phyloP scores from a whole-genome alignment of 2,329 filamentous ascomycete species.

The Arthrobotrys entomopaga region DNA sequence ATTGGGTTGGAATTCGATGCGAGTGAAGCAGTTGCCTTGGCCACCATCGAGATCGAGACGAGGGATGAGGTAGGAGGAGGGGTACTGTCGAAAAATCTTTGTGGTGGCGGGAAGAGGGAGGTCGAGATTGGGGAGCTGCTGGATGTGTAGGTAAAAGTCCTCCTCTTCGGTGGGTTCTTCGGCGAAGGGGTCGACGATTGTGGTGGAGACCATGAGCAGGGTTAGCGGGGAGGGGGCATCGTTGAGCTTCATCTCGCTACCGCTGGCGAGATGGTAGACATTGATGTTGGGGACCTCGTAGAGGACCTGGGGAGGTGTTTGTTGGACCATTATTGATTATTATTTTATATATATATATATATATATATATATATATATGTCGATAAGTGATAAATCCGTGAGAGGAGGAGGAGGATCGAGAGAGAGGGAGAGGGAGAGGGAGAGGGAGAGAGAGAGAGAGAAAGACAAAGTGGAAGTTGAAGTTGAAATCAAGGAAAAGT shows the following conservation, averaged over 20 bases:
- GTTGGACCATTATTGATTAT: constrained; percentile 45
- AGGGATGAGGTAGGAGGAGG: constrained; percentile 90
- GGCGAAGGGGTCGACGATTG: constrained; percentile 69
- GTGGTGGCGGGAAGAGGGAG: constrained; percentile 93
- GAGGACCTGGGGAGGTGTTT: constrained; percentile 66
- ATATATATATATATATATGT: neutral
- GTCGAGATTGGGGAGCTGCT: constrained; percentile 92
- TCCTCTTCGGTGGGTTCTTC: constrained; percentile 72
- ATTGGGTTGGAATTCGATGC: constrained; percentile 85
- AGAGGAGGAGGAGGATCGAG: neutral
- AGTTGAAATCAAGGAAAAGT: neutral
- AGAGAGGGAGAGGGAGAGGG: neutral
- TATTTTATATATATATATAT: neutral
- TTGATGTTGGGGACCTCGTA: constrained; percentile 84
- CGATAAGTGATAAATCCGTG: neutral
- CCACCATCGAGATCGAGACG: constrained; percentile 91
- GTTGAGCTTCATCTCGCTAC: constrained; percentile 83
- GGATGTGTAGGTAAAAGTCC: constrained; percentile 96
- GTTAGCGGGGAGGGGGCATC: constrained; percentile 86
- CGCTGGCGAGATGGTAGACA: constrained; percentile 90
- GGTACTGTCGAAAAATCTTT: constrained; percentile 96
- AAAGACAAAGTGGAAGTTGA: constrained; percentile 3
- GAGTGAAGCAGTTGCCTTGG: constrained; percentile 79
- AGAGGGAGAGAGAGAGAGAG: neutral
- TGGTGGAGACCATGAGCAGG: constrained; percentile 93